phyloP scores from a whole-genome alignment of 345 rosid genomes.

The Camelina neglecta region DNA sequence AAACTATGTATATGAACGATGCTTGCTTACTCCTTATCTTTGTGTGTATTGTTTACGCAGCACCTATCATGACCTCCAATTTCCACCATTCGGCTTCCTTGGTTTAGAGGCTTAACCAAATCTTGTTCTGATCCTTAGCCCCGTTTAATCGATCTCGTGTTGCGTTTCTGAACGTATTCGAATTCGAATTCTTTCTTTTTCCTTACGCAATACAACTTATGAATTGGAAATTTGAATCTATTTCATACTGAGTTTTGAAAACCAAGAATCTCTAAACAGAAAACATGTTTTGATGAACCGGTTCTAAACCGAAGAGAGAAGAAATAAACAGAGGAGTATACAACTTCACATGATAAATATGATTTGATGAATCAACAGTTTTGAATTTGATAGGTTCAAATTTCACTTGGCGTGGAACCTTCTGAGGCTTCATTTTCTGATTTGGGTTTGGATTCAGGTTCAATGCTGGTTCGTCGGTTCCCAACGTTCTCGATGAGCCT shows the following conservation, averaged over 20 bases:
- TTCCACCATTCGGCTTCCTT: not conserved
- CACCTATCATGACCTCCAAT: not conserved
- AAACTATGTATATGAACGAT: too few relatives aligned
- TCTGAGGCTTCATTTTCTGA: slow-evolving; percentile 57
- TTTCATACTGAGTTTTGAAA: not conserved
- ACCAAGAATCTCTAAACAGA: slow-evolving; percentile 22
- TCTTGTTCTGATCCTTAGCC: too few relatives aligned
- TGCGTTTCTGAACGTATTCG: too few relatives aligned
- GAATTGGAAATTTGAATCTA: slow-evolving; percentile 12
- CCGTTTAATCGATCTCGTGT: too few relatives aligned
- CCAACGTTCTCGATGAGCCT: slow-evolving; percentile 76
- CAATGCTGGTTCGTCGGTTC: slow-evolving; percentile 40
- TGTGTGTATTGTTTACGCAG: too few relatives aligned
- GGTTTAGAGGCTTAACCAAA: not conserved
- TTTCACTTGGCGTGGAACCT: slow-evolving; percentile 53
- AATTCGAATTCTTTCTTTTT: not conserved
- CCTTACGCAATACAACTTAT: not conserved
- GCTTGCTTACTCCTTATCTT: too few relatives aligned
- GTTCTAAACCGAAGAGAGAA: slow-evolving; percentile 33
- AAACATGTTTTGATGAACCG: slow-evolving; percentile 29
- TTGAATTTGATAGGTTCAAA: slow-evolving; percentile 35
- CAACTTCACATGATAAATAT: slow-evolving; percentile 15
- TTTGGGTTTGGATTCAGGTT: slow-evolving; percentile 43
- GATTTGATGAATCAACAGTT: not conserved
- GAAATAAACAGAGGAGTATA: slow-evolving; percentile 32